Evolutionary conservation across 139 green algal species (phyloP).

Genomic region (Chlorella sp.): DNA sequence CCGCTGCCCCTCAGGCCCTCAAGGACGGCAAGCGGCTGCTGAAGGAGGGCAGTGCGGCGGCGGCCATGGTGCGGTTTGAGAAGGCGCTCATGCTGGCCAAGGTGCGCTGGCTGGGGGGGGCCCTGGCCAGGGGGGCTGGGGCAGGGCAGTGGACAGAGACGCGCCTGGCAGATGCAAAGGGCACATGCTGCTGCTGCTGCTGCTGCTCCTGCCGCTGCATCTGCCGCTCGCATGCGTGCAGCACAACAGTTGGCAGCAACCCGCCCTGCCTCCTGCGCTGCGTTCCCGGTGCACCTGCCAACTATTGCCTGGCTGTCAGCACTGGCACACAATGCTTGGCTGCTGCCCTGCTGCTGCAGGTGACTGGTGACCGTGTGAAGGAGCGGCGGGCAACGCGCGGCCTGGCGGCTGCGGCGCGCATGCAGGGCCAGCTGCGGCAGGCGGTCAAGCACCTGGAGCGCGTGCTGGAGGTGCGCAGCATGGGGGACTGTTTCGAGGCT

Average conservation of each 20-base stretch:
- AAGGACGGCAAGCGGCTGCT: constrained; percentile 87
- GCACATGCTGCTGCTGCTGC: background rate
- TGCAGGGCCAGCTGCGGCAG: constrained; percentile 74
- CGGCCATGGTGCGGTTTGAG: constrained; percentile 92
- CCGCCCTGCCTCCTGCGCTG: background rate
- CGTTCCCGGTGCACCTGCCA: background rate
- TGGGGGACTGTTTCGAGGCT: too few species aligned
- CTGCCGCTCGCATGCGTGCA: too few species aligned
- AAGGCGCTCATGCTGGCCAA: constrained; percentile 93
- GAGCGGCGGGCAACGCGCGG: constrained; percentile 88
- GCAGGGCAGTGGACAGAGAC: background rate
- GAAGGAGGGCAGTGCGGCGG: constrained; percentile 81
- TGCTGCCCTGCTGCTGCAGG: too few species aligned
- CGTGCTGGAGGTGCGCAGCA: constrained; percentile 73
- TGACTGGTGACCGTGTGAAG: constrained; percentile 73
- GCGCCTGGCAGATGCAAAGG: background rate
- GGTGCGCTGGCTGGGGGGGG: background rate
- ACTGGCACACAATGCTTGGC: background rate
- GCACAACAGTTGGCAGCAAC: too few species aligned
- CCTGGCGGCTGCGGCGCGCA: constrained; percentile 76
- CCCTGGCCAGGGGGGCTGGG: background rate
- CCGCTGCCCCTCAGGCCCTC: constrained; percentile 53
- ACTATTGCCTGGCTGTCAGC: background rate
- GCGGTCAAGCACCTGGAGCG: constrained; percentile 88
- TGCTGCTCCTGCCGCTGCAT: background rate